Conservation (phyloP, 805 yeast species). For the Wickerhamiella qilinensis region DNA sequence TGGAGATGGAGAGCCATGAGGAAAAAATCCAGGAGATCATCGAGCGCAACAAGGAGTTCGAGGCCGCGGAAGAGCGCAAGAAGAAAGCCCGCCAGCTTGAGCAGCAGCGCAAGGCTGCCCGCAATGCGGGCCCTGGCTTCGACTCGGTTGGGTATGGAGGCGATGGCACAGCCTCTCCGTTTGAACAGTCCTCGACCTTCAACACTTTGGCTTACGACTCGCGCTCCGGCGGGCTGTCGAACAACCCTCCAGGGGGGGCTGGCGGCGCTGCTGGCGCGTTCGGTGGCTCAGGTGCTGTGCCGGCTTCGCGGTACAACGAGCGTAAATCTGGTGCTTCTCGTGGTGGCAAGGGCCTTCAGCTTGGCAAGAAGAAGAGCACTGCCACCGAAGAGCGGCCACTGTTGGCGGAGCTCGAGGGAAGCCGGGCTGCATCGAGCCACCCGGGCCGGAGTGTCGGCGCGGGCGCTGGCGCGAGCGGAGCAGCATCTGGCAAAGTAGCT, state of each 20-base stretch:
- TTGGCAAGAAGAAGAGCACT: slow-evolving; percentile 36
- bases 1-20: slow-evolving; percentile 97
- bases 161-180: slow-evolving; percentile 7
- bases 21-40: slow-evolving; percentile 97
- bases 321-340: not conserved
- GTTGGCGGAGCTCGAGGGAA: slow-evolving; percentile 21
- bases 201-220: not conserved
- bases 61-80: slow-evolving; percentile 93
- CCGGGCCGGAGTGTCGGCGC: slow-evolving; percentile 21
- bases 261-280: not conserved
- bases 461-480: slow-evolving; percentile 5
- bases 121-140: not conserved
- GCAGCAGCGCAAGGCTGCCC: slow-evolving; percentile 36
- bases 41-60: slow-evolving; percentile 90
- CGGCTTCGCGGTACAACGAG: not conserved
- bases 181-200: slow-evolving; percentile 2
- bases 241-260: not conserved
- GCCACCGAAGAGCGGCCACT: slow-evolving; percentile 12
- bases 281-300: too few relatives aligned
- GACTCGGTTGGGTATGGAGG: not conserved
- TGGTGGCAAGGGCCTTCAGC: slow-evolving; percentile 55
- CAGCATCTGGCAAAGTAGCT: slow-evolving; percentile 4
- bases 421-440: slow-evolving; percentile 26
- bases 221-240: not conserved
- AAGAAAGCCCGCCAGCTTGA: slow-evolving; percentile 73